These are phyloP conservation scores for Proteromonas lacertae DNA, from an alignment of 352 stramenopile species.

Conservation along the genomic window DNA sequence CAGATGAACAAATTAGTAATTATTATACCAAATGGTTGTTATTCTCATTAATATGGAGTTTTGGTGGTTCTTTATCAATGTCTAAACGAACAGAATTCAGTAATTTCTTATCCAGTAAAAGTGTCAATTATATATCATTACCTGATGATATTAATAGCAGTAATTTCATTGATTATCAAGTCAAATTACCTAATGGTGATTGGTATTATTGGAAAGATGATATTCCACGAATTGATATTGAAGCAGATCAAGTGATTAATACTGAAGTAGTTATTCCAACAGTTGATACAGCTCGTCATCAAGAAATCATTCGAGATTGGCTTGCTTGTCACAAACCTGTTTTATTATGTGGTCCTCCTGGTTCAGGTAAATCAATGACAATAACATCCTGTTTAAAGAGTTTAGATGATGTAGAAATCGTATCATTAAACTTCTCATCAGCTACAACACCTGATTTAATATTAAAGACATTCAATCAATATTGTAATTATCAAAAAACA, in stretches of 20 bases:
- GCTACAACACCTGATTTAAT: conserved; percentile 90
- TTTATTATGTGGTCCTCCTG: conserved; percentile 83
- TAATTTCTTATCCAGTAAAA: neutral
- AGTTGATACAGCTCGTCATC: conserved; percentile 89
- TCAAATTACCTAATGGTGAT: conserved; percentile 76
- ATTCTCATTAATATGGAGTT: conserved; percentile 92
- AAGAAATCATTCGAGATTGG: conserved; percentile 76
- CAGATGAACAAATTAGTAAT: conserved; percentile 58
- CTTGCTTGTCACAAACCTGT: conserved; percentile 72
- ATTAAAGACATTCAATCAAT: conserved; percentile 63
- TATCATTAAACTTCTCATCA: conserved; percentile 93
- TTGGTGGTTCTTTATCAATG: conserved; percentile 75
- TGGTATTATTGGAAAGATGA: conserved; percentile 72
- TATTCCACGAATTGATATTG: conserved; percentile 83
- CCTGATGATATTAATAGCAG: no score
- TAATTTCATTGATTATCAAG: conserved; percentile 54
- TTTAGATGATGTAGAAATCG: conserved; percentile 85
- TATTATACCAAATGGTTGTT: conserved; percentile 86
- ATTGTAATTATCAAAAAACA: conserved; percentile 89
- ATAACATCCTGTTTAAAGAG: conserved; percentile 79
- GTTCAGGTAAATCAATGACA: conserved; percentile 99
- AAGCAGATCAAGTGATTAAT: conserved; percentile 68
- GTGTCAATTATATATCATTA: neutral
- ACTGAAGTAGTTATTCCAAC: conserved; percentile 97
- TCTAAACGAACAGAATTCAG: conserved; percentile 36